Conservation (phyloP, 2,329 filamentous ascomycete genomes). For the Cordyceps tenuipes region DNA sequence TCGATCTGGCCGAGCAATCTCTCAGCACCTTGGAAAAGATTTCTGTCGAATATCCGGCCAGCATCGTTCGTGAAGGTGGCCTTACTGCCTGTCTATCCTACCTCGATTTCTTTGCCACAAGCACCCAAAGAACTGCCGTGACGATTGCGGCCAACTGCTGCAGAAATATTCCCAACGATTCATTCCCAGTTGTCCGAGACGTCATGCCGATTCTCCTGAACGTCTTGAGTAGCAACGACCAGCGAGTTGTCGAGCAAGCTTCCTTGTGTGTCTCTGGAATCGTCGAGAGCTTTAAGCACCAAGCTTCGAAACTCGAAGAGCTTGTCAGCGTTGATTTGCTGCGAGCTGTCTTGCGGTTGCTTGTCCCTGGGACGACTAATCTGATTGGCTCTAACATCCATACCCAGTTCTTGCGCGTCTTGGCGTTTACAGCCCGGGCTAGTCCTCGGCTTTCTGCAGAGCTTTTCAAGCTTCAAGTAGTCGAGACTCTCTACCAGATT, state of each 20-base stretch:
- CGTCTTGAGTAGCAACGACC: constrained; percentile 85
- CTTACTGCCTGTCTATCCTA: constrained; percentile 93
- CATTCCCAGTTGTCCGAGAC: constrained; percentile 81
- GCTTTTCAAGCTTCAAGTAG: constrained; percentile 90
- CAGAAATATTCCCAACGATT: constrained; percentile 90
- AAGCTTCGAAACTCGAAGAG: constrained; percentile 81
- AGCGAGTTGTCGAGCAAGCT: constrained; percentile 93
- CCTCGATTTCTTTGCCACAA: constrained; percentile 94
- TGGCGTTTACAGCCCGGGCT: constrained; percentile 82
- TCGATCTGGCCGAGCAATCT: constrained; percentile 94
- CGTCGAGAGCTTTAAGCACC: constrained; percentile 92
- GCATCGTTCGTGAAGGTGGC: constrained; percentile 92
- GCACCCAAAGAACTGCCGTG: constrained; percentile 91
- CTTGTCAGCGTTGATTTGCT: constrained; percentile 84
- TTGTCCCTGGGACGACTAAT: constrained; percentile 91
- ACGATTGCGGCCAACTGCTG: constrained; percentile 98
- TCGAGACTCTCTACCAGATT: constrained; percentile 96
- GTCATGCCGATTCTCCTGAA: constrained; percentile 94
- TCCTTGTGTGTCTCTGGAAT: constrained; percentile 93
- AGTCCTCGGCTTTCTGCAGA: constrained; percentile 83
- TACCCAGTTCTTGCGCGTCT: constrained; percentile 86
- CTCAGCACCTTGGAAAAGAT: constrained; percentile 96
- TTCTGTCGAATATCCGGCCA: constrained; percentile 87
- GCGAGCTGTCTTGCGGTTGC: constrained; percentile 72
- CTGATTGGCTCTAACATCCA: constrained; percentile 90